Evolutionary conservation across 192 early-diverging fungal species (phyloP).

Genomic region (Mortierella hygrophila): DNA sequence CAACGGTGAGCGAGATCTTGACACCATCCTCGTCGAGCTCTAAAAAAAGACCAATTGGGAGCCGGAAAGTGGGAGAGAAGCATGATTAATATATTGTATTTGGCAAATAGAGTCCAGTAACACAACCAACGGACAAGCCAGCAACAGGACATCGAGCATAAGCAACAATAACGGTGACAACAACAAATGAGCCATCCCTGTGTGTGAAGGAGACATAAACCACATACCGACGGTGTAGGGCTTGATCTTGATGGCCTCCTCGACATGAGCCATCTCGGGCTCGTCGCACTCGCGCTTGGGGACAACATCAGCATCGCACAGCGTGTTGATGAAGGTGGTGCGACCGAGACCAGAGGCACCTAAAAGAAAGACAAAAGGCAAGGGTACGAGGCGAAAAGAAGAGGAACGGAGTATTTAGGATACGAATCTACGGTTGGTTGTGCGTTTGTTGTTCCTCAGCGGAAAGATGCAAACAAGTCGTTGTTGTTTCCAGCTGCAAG

Average conservation of each 20-base stretch:
- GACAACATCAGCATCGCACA: slow-evolving; percentile 88
- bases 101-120: background rate
- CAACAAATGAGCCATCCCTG: background rate
- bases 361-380: slow-evolving; percentile 28
- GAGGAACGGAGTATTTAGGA: background rate
- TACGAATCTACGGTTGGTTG: background rate
- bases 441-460: background rate
- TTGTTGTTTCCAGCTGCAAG: background rate
- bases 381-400: background rate
- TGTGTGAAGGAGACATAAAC: background rate
- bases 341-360: slow-evolving; percentile 97
- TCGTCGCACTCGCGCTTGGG: slow-evolving; percentile 72
- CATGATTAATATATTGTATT: slow-evolving; percentile 1
- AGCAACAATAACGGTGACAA: background rate
- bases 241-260: slow-evolving; percentile 89
- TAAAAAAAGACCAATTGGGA: slow-evolving; percentile 4
- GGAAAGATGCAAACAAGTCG: background rate
- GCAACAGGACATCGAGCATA: background rate
- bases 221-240: slow-evolving; percentile 84
- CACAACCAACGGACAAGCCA: background rate
- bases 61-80: slow-evolving; percentile 1
- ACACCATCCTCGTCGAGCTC: slow-evolving; percentile 99
- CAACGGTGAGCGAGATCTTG: slow-evolving; percentile 95
- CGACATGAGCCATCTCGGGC: slow-evolving; percentile 83
- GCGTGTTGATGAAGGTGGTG: slow-evolving; percentile 98